Conservation (phyloP, 192 early-diverging fungal species). For the Gaertneriomyces sp. region DNA sequence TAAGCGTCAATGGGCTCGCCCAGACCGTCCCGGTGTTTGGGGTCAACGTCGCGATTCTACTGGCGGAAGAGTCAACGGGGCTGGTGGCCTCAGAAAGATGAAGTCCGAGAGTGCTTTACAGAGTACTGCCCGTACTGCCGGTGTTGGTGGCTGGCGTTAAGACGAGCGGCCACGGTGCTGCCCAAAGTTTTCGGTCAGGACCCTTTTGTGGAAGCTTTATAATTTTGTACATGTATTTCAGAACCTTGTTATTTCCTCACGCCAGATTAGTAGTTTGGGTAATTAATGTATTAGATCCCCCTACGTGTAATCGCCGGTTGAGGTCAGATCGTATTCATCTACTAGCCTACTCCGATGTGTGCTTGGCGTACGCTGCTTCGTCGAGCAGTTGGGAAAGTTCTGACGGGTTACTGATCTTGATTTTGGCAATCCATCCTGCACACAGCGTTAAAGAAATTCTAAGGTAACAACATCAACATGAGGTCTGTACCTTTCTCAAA, state of each 20-base stretch:
- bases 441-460: background rate
- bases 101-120: slow-evolving; percentile 34
- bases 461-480: background rate
- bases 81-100: slow-evolving; percentile 41
- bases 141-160: background rate
- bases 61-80: slow-evolving; percentile 5
- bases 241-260: too few relatives aligned
- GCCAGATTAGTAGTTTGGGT: too few relatives aligned
- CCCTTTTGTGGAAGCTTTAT: too few relatives aligned
- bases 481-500: slow-evolving; percentile 63
- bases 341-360: slow-evolving; percentile 27
- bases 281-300: too few relatives aligned
- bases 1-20: slow-evolving; percentile 55
- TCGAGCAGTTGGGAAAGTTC: slow-evolving; percentile 73
- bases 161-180: too few relatives aligned
- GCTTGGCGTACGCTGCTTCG: slow-evolving; percentile 61
- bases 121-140: slow-evolving; percentile 1
- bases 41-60: slow-evolving; percentile 48
- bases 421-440: slow-evolving; percentile 89
- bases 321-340: too few relatives aligned
- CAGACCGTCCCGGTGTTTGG: slow-evolving; percentile 51
- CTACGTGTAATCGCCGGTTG: too few relatives aligned
- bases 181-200: too few relatives aligned
- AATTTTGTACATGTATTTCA: too few relatives aligned
- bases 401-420: slow-evolving; percentile 65